A percentile compares a stretch with the other conserved stretches of the same genome.
Conservation (phyloP, 768 basidiomycete genomes). For the Lentinula raphanica region DNA sequence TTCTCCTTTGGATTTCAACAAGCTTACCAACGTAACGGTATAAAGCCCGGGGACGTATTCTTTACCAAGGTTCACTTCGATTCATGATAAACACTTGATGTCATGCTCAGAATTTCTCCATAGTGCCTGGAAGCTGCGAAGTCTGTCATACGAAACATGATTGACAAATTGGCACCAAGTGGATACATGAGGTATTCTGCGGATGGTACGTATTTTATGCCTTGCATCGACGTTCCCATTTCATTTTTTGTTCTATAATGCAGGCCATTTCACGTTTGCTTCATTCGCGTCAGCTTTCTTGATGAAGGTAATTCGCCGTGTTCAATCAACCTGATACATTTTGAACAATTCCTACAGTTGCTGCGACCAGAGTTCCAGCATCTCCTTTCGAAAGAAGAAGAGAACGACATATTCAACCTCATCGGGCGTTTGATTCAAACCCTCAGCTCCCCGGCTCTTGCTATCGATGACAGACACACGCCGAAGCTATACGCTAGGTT, state of each 20-base stretch:
- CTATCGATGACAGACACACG: slow-evolving; percentile 78
- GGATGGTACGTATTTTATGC: slow-evolving; percentile 50
- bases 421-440: slow-evolving; percentile 69
- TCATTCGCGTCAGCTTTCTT: slow-evolving; percentile 82
- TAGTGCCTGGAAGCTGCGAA: slow-evolving; percentile 73
- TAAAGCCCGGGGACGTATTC: slow-evolving; percentile 56
- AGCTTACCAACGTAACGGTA: slow-evolving; percentile 69
- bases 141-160: slow-evolving; percentile 58
- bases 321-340: neutral
- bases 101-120: neutral
- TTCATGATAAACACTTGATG: neutral
- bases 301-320: slow-evolving; percentile 48
- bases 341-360: slow-evolving; percentile 35
- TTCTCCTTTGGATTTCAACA: slow-evolving; percentile 85
- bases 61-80: slow-evolving; percentile 51
- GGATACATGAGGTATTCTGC: slow-evolving; percentile 78
- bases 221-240: neutral
- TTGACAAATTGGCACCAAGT: slow-evolving; percentile 59
- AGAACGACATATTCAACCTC: slow-evolving; percentile 65
- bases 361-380: slow-evolving; percentile 70
- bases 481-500: slow-evolving; percentile 79
- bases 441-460: slow-evolving; percentile 64
- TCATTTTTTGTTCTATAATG: neutral
- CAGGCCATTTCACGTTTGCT: slow-evolving; percentile 73
- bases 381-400: slow-evolving; percentile 55